Conservation (phyloP, 768 basidiomycete species). For the Tephrocybe sp. region DNA sequence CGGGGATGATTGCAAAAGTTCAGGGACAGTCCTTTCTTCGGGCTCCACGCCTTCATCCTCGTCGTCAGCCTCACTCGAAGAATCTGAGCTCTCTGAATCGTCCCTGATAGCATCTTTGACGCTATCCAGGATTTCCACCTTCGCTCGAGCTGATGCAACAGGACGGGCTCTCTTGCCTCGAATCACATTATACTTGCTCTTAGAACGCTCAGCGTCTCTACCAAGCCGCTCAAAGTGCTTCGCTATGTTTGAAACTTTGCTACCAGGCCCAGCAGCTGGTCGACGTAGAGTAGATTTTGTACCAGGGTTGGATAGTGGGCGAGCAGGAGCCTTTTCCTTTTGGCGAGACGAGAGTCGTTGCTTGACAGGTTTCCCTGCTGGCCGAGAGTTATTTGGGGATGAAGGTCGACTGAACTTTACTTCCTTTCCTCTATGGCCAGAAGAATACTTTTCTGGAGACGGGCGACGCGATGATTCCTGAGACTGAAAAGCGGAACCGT, state of each 20-base stretch:
- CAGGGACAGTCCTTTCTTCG: slow-evolving; percentile 32
- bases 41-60: slow-evolving; percentile 47
- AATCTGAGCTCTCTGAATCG: slow-evolving; percentile 72
- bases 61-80: slow-evolving; percentile 56
- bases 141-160: slow-evolving; percentile 83
- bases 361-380: slow-evolving; percentile 35
- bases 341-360: slow-evolving; percentile 34
- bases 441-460: slow-evolving; percentile 70
- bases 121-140: slow-evolving; percentile 84
- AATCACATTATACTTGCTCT: slow-evolving; percentile 80
- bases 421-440: slow-evolving; percentile 35
- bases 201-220: slow-evolving; percentile 71
- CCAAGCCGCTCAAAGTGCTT: slow-evolving; percentile 87
- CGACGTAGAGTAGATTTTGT: slow-evolving; percentile 57
- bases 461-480: slow-evolving; percentile 57
- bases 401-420: slow-evolving; percentile 42
- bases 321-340: slow-evolving; percentile 42
- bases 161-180: slow-evolving; percentile 86
- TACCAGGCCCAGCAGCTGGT: slow-evolving; percentile 44
- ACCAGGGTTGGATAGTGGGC: slow-evolving; percentile 39
- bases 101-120: slow-evolving; percentile 88
- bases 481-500: slow-evolving; percentile 49
- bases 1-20: slow-evolving; percentile 26
- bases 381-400: slow-evolving; percentile 38
- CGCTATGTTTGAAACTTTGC: slow-evolving; percentile 83